Base-by-base conservation (phyloP, 257 asterid species). In the Lithospermum erythrorhizon region DNA sequence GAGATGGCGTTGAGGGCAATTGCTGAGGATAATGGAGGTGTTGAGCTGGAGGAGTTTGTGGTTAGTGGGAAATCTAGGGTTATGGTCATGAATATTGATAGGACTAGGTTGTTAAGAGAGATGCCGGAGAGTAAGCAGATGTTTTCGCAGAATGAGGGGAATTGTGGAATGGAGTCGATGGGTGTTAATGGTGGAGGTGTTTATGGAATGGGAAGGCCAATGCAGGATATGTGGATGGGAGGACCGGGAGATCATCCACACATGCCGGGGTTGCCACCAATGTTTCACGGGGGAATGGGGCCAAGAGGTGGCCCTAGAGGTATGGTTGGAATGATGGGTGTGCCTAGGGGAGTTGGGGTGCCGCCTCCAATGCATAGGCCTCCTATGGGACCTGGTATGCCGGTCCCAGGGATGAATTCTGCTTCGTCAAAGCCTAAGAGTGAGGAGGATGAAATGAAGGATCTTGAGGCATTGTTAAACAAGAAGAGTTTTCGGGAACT, bases 381-480 rank as follows among this genome's bases (percentile, higher is more conserved):
- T 54, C 79, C 85, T n/a, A 67, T 78, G 79, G 78, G 75, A 25
- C 74, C 82, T 5, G 57, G 58, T 64, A 83, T 72, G 29, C 63
- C 59, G 24, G 74, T 82, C 56, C 72, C 75, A 4, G 83, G 78
- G 21, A 29, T 76, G 6, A 79, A 72, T 83, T 66, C 72, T 10
- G 73, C 72, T 69, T 64, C 75, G 37, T 20, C 79, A 73, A 93
- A 93, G 78, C 97, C 97, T 3, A 89, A 82, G 79, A 78, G 90
- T 0, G 98, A 93, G 67, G 98, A 93, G 78, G 98, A 93, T 32
- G 98, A 91, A 51, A 61, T 86, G 87, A 88, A 91, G 78, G 97
- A 93, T 77, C 81, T 86, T 15, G 98, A 93, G 80, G 95, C 84
- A 62, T 70, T 93, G 62, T 69, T 93, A 82, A 86, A 84, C 68